phyloP scores from a whole-genome alignment of 2,329 filamentous ascomycete species.

The Elsinoe fawcettii region DNA sequence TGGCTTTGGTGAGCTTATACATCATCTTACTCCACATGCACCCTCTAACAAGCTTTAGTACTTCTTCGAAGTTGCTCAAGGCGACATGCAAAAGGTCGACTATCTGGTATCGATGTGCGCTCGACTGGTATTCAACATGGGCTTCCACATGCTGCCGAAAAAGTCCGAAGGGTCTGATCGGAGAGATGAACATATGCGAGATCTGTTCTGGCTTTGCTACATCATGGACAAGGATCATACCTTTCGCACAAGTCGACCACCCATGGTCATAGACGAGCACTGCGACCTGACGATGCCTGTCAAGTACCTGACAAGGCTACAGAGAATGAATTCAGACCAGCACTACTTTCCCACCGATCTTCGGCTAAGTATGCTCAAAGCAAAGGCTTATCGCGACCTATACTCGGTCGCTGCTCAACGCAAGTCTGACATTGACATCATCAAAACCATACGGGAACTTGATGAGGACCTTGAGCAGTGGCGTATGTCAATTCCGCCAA shows the following conservation, averaged over 20 bases:
- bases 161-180: slow-evolving; percentile 22
- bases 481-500: slow-evolving; percentile 42
- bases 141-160: slow-evolving; percentile 12
- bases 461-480: slow-evolving; percentile 51
- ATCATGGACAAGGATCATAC: slow-evolving; percentile 50
- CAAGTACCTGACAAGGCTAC: slow-evolving; percentile 27
- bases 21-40: not conserved
- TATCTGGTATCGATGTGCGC: not conserved
- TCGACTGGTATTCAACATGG: slow-evolving; percentile 1
- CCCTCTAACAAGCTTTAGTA: not conserved
- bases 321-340: too few relatives aligned
- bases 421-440: slow-evolving; percentile 48
- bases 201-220: slow-evolving; percentile 50
- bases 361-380: slow-evolving; percentile 23
- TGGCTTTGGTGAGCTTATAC: not conserved
- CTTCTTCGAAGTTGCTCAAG: slow-evolving; percentile 6
- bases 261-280: slow-evolving; percentile 43
- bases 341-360: not conserved
- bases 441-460: slow-evolving; percentile 49
- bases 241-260: slow-evolving; percentile 47
- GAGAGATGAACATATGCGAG: slow-evolving; percentile 28
- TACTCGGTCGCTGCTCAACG: slow-evolving; percentile 33
- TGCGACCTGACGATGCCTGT: slow-evolving; percentile 47
- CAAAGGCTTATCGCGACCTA: slow-evolving; percentile 17
- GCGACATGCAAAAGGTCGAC: slow-evolving; percentile 6